Evolutionary conservation across 176 grass and related monocot species (phyloP), one percentile per base, ranked within the genome.

Genomic region (Ensete ventricosum): DNA sequence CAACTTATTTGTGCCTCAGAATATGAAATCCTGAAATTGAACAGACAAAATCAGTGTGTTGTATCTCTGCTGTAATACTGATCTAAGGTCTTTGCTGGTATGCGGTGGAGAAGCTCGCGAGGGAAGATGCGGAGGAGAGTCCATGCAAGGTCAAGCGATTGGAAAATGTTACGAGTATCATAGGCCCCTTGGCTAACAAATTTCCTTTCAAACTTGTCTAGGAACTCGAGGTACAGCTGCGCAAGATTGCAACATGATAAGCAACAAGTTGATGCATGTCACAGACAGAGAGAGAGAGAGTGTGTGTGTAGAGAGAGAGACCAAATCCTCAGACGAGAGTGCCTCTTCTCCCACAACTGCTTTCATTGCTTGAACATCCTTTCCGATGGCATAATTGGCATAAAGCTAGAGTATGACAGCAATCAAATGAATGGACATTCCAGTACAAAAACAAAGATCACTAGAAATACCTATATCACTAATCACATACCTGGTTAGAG

Each of bases 351-450:
- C 96, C 16, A 99, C 96, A 11, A 99, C 96, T 48, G 96, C 96
- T 85, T 99, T 99, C 96, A 99, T 99, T 67, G 96, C 96, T 48
- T 99, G 96, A 76, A 99, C 96, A 84, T 99, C 96, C 82, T 99
- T 99, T 77, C 96, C 96, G 81, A 99, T 99, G 11, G 96, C 96
- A 83, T 99, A 99, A 82, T 99, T 99, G 51, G 96, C 96, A 84
- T 99, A 99, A 53, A 99, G 84, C 96, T 99, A 81, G 55, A 83
- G 7, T 17, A 83, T 25, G 21, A 76, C 75, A 63, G 22, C 7
- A 54, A 67, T 79, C 23, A 82, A 53, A 60, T 68, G 50, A 75
- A 54, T 79, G 14, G 10, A 50, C 27, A 8, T 51, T 75, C 51
- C 53, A 66, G 71, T 68, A 26, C 53, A 21, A 60, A 14, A 34